phyloP scores from a whole-genome alignment of 2,329 filamentous ascomycete genomes.

The Onygenales sp. region DNA sequence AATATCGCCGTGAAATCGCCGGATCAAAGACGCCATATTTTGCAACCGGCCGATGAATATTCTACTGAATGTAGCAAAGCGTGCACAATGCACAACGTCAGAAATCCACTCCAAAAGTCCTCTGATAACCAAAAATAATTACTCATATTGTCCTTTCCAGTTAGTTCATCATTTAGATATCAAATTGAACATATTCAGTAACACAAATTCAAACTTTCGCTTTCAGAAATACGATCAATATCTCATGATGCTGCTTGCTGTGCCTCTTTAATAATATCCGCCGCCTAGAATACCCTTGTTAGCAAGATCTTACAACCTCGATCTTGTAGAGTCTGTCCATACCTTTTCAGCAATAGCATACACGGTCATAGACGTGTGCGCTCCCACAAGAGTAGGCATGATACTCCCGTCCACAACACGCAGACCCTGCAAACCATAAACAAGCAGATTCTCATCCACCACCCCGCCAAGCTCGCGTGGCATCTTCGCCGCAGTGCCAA shows the following conservation, averaged over 20 bases:
- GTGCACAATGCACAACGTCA: no score
- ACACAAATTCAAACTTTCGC: background rate
- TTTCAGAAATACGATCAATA: background rate
- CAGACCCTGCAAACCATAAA: slow-evolving; percentile 14
- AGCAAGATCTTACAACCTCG: background rate
- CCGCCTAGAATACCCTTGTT: background rate
- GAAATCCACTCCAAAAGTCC: no score
- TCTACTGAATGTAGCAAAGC: no score
- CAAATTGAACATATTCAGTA: background rate
- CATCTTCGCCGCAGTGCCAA: slow-evolving; percentile 21
- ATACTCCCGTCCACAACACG: slow-evolving; percentile 28
- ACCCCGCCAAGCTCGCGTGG: slow-evolving; percentile 17
- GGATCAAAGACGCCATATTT: no score
- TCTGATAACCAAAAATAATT: no score
- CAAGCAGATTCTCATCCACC: slow-evolving; percentile 16
- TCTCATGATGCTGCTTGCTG: background rate
- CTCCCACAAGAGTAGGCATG: slow-evolving; percentile 21
- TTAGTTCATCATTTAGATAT: no score
- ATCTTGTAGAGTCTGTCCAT: background rate
- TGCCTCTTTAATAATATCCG: background rate
- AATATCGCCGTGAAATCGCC: no score
- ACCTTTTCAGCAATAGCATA: slow-evolving; percentile 29
- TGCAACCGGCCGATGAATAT: no score
- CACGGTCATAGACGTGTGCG: slow-evolving; percentile 22
- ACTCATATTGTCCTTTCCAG: no score